phyloP scores from a whole-genome alignment of 1,284 basidiomycete genomes.

The Papiliotrema flavescens region DNA sequence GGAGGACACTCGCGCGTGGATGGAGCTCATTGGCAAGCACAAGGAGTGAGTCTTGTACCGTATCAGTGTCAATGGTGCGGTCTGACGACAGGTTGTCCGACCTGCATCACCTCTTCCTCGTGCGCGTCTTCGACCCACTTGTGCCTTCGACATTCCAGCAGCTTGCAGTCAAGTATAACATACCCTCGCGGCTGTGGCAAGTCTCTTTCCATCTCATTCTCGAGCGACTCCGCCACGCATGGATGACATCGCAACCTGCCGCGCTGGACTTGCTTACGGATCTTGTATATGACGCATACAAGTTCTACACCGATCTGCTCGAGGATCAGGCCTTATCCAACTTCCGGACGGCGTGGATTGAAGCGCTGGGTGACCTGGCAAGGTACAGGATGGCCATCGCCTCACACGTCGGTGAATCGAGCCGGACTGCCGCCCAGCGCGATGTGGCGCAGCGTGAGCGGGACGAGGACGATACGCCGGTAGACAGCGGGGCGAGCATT shows the following conservation, averaged over 20 bases:
- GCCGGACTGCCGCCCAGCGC: neutral
- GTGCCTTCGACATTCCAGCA: conserved; percentile 82
- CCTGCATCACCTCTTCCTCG: conserved; percentile 79
- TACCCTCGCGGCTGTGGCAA: conserved; percentile 89
- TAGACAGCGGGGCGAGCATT: conserved; percentile 62
- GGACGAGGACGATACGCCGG: conserved; percentile 28
- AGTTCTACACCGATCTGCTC: conserved; percentile 83
- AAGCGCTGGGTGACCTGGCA: conserved; percentile 92
- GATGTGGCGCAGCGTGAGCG: conserved; percentile 3
- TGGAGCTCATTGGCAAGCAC: conserved; percentile 46
- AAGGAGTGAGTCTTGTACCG: conserved; percentile 34
- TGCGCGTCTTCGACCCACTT: conserved; percentile 77
- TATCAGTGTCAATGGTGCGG: neutral
- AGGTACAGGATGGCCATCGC: conserved; percentile 92
- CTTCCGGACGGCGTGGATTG: conserved; percentile 85
- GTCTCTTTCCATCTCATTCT: conserved; percentile 85
- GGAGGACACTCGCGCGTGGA: conserved; percentile 41
- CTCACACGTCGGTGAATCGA: conserved; percentile 44
- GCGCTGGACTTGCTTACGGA: conserved; percentile 72
- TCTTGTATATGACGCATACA: conserved; percentile 93
- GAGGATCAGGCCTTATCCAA: conserved; percentile 70
- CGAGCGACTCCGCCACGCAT: conserved; percentile 81
- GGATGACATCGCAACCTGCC: conserved; percentile 44
- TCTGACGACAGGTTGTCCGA: conserved; percentile 67
- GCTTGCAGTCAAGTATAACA: conserved; percentile 90